phyloP scores from a whole-genome alignment of 2,329 filamentous ascomycete species.

The Aurifilum marmelostoma region DNA sequence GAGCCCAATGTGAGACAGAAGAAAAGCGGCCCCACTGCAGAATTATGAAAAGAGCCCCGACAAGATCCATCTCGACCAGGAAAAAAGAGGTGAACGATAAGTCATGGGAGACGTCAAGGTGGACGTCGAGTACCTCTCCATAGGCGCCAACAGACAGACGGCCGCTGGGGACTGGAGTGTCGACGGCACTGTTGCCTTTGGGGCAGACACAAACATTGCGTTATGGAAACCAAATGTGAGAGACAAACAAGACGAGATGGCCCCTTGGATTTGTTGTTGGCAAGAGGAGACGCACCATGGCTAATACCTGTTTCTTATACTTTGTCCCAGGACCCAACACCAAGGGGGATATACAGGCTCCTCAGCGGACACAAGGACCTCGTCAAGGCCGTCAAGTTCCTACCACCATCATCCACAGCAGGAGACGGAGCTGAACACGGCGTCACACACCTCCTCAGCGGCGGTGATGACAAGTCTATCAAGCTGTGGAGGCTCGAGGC shows the following conservation, averaged over 20 bases:
- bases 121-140: slow-evolving; percentile 63
- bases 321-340: slow-evolving; percentile 39
- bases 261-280: slow-evolving; percentile 3
- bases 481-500: slow-evolving; percentile 66
- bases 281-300: not conserved
- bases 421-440: slow-evolving; percentile 39
- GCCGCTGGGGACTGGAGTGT: slow-evolving; percentile 87
- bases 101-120: slow-evolving; percentile 32
- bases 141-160: slow-evolving; percentile 88
- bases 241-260: slow-evolving; percentile 27
- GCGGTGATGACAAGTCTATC: slow-evolving; percentile 78
- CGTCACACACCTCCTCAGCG: slow-evolving; percentile 69
- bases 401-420: slow-evolving; percentile 51
- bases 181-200: slow-evolving; percentile 75
- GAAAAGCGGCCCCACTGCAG: not conserved
- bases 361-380: slow-evolving; percentile 76
- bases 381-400: slow-evolving; percentile 84
- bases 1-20: not conserved
- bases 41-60: not conserved
- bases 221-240: slow-evolving; percentile 81
- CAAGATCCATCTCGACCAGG: not conserved
- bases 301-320: not conserved
- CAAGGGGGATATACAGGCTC: slow-evolving; percentile 65
- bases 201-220: slow-evolving; percentile 85
- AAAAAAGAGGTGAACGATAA: not conserved